Evolutionary conservation across 2,329 filamentous ascomycete genomes (phyloP), one percentile per base, ranked within the genome.

Genomic region (Daldinia eschscholtzii): DNA sequence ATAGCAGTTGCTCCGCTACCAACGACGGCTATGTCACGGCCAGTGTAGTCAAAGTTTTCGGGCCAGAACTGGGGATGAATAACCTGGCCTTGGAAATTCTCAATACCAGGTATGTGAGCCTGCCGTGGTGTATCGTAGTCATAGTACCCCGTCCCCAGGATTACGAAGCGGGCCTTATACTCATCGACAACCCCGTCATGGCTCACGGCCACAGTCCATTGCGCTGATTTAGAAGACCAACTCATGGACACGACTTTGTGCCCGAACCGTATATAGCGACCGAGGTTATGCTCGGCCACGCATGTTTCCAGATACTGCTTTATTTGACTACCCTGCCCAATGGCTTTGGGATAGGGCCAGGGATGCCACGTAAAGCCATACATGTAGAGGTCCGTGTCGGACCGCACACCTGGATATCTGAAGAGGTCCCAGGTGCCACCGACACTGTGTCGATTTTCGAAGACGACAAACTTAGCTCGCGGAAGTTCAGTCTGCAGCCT

Each of bases 361-460:
- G 90, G 90, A 62, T 90, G 84, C 88, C 92, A 95, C 0, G 85
- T 76, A 70, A 94, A 91, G 50, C 88, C 87, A 64, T 91, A 91
- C 0, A 87, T 83, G 64, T 83, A 84, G 70, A 91, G 84, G 74
- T 86, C 84, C 2, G 87, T 89, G 76, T 91, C 89, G 46, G 88
- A 90, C 37, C 89, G 87, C 62, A 93, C 87, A 37, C 92, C 91
- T 0, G 91, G 92, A 73, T 93, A 95, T 44, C 85, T 87, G 81
- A 93, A 95, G 1, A 94, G 81, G 74, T 91, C 89, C 92, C 92
- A 94, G 0, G 92, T 95, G 1, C 93, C 92, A 1, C 92, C 92
- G 5, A 94, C 83, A 28, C 83, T 81, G 57, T 85, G 82, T 37
- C 92, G 88, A 1, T 84, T 85, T 78, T 95, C 92, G 15, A 94